A percentile compares a stretch with the other conserved stretches of the same genome.
phyloP scores from a whole-genome alignment of 495 filamentous ascomycete species.

The Talaromyces adpressus region DNA sequence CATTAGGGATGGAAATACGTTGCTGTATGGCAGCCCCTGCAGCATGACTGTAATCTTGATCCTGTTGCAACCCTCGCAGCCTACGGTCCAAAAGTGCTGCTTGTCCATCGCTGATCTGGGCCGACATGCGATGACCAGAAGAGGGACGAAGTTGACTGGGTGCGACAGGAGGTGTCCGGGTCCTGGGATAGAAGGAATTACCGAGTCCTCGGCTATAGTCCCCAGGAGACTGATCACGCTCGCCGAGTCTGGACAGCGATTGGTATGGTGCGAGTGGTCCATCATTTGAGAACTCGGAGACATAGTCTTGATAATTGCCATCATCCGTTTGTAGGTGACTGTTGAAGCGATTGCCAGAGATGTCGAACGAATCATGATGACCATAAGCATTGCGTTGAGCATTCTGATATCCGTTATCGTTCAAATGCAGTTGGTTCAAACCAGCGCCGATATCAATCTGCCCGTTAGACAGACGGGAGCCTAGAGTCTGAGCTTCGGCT shows the following conservation, averaged over 20 bases:
- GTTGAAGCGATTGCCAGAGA: slow-evolving; percentile 22
- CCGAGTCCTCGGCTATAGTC: slow-evolving; percentile 48
- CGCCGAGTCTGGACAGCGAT: slow-evolving; percentile 19
- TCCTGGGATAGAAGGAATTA: slow-evolving; percentile 50
- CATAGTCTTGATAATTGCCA: slow-evolving; percentile 22
- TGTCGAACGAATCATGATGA: slow-evolving; percentile 28
- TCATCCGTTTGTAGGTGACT: slow-evolving; percentile 23
- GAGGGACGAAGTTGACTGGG: slow-evolving; percentile 37
- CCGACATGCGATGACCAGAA: slow-evolving; percentile 27
- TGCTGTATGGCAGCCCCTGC: slow-evolving; percentile 27
- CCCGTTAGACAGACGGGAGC: slow-evolving; percentile 22
- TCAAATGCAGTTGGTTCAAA: slow-evolving; percentile 30
- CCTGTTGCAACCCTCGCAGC: slow-evolving; percentile 40
- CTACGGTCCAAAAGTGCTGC: slow-evolving; percentile 38
- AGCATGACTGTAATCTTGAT: slow-evolving; percentile 36
- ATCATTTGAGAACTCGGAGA: slow-evolving; percentile 21
- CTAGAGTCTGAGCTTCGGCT: slow-evolving; percentile 31
- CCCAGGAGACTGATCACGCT: slow-evolving; percentile 40
- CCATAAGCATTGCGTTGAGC: slow-evolving; percentile 21
- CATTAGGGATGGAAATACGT: slow-evolving; percentile 30
- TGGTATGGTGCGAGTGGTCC: slow-evolving; percentile 24
- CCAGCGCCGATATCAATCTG: slow-evolving; percentile 26
- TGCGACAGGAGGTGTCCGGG: slow-evolving; percentile 38
- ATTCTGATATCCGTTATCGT: slow-evolving; percentile 19
- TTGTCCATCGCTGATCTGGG: slow-evolving; percentile 29